phyloP scores from a whole-genome alignment of 306 rosid species.

The Rosa multiflora region DNA sequence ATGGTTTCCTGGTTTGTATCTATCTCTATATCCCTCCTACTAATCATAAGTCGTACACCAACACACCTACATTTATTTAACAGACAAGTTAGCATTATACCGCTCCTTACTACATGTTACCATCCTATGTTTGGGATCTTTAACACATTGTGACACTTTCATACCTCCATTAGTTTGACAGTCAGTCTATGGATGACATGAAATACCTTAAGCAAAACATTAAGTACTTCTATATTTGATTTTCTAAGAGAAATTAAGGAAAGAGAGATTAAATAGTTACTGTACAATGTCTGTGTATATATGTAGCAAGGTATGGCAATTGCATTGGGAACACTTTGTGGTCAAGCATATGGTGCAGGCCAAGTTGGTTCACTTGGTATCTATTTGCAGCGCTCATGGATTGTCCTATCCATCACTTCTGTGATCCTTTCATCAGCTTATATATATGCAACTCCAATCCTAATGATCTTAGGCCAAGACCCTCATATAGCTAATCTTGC shows the following conservation, averaged over 20 bases:
- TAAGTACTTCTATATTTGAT: background rate
- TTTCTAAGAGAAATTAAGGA: background rate
- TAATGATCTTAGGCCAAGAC: constrained; percentile 21
- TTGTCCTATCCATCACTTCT: constrained; percentile 12
- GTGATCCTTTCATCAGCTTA: constrained; percentile 8
- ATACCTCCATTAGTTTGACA: background rate
- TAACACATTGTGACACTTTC: background rate
- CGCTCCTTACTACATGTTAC: no score
- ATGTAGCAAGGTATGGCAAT: constrained; percentile 23
- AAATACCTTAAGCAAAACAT: no score
- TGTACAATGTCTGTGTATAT: background rate
- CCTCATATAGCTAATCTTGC: constrained; percentile 42
- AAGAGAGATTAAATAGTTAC: background rate
- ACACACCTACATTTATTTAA: background rate
- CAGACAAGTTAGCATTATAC: background rate
- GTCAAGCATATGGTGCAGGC: constrained; percentile 29
- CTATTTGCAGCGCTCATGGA: constrained; percentile 27
- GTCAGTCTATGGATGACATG: background rate
- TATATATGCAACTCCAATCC: constrained; percentile 21
- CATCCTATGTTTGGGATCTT: background rate
- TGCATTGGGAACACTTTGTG: constrained; percentile 28
- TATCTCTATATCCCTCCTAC: background rate
- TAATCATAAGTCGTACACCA: background rate
- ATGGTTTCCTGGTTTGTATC: constrained; percentile 17
- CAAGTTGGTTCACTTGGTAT: constrained; percentile 21